phyloP scores from a whole-genome alignment of 106 monocot species.

The Platanthera guangdongensis region DNA sequence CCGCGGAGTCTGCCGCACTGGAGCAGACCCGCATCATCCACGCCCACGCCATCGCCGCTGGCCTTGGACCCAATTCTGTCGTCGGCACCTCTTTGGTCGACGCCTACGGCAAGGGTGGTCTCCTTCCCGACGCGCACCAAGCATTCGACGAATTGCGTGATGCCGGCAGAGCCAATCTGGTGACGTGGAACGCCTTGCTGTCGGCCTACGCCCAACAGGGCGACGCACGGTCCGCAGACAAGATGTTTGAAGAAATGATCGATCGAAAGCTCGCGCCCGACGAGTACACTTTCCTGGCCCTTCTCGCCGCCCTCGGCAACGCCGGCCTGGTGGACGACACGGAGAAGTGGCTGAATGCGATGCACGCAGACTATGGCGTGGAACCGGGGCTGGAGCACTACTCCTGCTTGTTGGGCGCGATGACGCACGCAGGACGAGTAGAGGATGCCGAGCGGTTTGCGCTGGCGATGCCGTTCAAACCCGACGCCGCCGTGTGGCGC shows the following conservation, averaged over 20 bases:
- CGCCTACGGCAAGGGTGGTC: slow-evolving; percentile 42
- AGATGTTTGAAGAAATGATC: slow-evolving; percentile 36
- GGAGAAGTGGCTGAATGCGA: slow-evolving; percentile 25
- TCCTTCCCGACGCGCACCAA: slow-evolving; percentile 19
- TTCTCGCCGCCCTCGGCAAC: slow-evolving; percentile 46
- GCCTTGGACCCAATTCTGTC: slow-evolving; percentile 20
- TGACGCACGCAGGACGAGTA: slow-evolving; percentile 36
- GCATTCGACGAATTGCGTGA: slow-evolving; percentile 16
- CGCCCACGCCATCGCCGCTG: slow-evolving; percentile 31
- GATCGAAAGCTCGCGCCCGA: slow-evolving; percentile 13
- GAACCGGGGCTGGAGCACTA: slow-evolving; percentile 45
- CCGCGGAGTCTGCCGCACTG: slow-evolving; percentile 33
- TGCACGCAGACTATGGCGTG: slow-evolving; percentile 23
- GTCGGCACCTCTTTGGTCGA: slow-evolving; percentile 42
- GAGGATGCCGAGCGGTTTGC: slow-evolving; percentile 38
- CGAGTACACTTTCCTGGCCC: slow-evolving; percentile 32
- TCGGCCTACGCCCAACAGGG: slow-evolving; percentile 54
- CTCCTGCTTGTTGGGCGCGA: slow-evolving; percentile 48
- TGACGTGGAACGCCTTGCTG: slow-evolving; percentile 40
- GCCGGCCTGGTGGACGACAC: slow-evolving; percentile 32
- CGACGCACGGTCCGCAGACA: slow-evolving; percentile 1
- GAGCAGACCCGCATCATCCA: slow-evolving; percentile 42
- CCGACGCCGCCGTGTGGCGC: slow-evolving; percentile 59
- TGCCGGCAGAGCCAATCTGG: slow-evolving; percentile 8
- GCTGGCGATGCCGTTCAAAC: slow-evolving; percentile 41